Evolutionary conservation across 345 rosid genomes (phyloP).

Genomic region (Draba incana): DNA sequence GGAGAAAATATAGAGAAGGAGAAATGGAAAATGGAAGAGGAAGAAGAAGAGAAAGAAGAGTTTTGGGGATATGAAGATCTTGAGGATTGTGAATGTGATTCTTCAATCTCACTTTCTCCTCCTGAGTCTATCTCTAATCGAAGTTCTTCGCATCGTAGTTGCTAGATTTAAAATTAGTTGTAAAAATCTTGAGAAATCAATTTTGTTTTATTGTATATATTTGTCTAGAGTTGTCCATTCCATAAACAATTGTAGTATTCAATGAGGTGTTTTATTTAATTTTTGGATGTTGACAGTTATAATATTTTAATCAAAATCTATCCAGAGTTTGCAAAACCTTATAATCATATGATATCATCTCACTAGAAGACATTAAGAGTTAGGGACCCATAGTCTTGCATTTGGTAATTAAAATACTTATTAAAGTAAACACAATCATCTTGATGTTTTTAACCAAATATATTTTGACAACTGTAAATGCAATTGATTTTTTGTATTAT

Average conservation of each 20-base stretch:
- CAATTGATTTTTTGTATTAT: not conserved
- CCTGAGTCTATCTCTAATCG: slow-evolving; percentile 61
- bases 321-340: slow-evolving; percentile 19
- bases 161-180: slow-evolving; percentile 35
- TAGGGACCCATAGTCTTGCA: slow-evolving; percentile 31
- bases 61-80: slow-evolving; percentile 95
- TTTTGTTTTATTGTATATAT: slow-evolving; percentile 41
- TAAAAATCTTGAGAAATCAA: slow-evolving; percentile 26
- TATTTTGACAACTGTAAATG: not conserved
- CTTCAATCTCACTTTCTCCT: slow-evolving; percentile 62
- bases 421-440: slow-evolving; percentile 6
- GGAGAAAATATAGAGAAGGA: slow-evolving; percentile 64
- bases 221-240: slow-evolving; percentile 39
- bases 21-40: slow-evolving; percentile 83
- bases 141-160: slow-evolving; percentile 47
- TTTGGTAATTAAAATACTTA: slow-evolving; percentile 12
- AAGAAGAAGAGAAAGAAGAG: slow-evolving; percentile 72
- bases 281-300: slow-evolving; percentile 33
- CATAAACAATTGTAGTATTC: slow-evolving; percentile 31
- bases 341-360: slow-evolving; percentile 25
- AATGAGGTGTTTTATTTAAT: slow-evolving; percentile 36
- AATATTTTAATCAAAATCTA: slow-evolving; percentile 26
- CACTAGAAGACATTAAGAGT: slow-evolving; percentile 24
- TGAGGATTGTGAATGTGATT: slow-evolving; percentile 61
- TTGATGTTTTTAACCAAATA: not conserved